phyloP scores from a whole-genome alignment of 371 early-diverging fungal species.

The Neoconidiobolus thromboides region DNA sequence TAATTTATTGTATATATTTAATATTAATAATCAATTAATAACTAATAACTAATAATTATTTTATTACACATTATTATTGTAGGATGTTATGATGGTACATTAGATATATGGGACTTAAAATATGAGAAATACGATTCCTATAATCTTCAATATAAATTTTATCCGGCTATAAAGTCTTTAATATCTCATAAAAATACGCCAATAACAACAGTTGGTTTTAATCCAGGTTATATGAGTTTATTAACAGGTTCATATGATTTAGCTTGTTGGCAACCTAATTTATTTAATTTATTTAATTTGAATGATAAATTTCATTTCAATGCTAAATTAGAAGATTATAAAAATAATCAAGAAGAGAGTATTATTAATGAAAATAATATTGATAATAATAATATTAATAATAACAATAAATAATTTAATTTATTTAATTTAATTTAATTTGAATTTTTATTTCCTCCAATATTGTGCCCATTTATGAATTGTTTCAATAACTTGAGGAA shows the following conservation, averaged over 20 bases:
- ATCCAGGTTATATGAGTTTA: not conserved
- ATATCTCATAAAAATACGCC: not conserved
- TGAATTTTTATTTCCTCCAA: conserved; percentile 35
- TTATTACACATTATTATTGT: not conserved
- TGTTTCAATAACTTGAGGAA: conserved; percentile 94
- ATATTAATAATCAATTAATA: not conserved
- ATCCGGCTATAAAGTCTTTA: not conserved
- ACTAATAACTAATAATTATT: too few relatives aligned
- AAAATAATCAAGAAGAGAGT: too few relatives aligned
- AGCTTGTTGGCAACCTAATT: not conserved
- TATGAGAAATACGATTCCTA: not conserved
- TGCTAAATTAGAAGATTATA: too few relatives aligned
- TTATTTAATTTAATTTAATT: too few relatives aligned
- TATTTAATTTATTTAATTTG: not conserved
- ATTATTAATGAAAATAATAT: too few relatives aligned
- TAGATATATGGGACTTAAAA: not conserved
- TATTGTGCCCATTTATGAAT: conserved; percentile 89
- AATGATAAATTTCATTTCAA: too few relatives aligned
- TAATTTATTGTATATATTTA: not conserved
- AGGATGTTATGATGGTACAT: not conserved
- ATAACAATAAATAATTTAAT: too few relatives aligned
- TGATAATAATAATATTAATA: too few relatives aligned
- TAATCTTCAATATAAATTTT: not conserved
- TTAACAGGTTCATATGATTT: not conserved
- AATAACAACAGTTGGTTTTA: not conserved